These are phyloP conservation scores for Globisporangium orthogonon DNA, from an alignment of 352 stramenopile genomes.

Conservation along the genomic window DNA sequence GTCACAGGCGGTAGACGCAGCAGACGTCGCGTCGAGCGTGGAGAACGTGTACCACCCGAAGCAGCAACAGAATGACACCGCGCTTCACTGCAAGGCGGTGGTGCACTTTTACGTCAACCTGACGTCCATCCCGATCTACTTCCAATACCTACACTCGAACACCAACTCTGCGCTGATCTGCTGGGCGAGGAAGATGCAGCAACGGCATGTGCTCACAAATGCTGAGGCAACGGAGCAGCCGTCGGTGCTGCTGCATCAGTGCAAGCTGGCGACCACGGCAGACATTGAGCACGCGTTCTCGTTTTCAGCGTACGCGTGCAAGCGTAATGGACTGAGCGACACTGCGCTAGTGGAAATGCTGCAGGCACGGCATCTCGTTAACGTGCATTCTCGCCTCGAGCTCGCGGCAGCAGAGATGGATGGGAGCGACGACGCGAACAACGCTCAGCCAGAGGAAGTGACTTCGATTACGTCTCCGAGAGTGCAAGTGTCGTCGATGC, in stretches of 20 bases:
- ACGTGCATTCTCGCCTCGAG: constrained; percentile 64
- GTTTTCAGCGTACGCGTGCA: constrained; percentile 79
- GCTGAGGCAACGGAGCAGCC: background rate
- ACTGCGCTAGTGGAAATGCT: constrained; percentile 84
- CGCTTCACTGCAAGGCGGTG: constrained; percentile 35
- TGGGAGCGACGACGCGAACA: background rate
- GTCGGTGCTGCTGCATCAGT: background rate
- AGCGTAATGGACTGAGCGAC: constrained; percentile 73
- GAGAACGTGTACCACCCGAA: constrained; percentile 8
- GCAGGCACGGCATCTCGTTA: constrained; percentile 73
- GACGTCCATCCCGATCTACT: constrained; percentile 81
- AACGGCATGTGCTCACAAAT: background rate
- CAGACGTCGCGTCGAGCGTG: constrained; percentile 1
- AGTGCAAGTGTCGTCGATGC: constrained; percentile 20
- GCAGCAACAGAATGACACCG: constrained; percentile 15
- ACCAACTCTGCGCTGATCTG: constrained; percentile 51
- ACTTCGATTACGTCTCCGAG: constrained; percentile 18
- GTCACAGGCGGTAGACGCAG: constrained; percentile 59
- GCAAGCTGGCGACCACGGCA: constrained; percentile 40
- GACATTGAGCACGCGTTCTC: constrained; percentile 85
- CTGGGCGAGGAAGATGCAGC: constrained; percentile 49
- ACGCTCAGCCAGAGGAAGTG: constrained; percentile 1
- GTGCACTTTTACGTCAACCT: constrained; percentile 80
- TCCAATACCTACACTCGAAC: constrained; percentile 74
- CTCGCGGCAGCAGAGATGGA: constrained; percentile 28